Base-by-base conservation (phyloP, 208 protist genomes). In the Borovskyia barvae region DNA sequence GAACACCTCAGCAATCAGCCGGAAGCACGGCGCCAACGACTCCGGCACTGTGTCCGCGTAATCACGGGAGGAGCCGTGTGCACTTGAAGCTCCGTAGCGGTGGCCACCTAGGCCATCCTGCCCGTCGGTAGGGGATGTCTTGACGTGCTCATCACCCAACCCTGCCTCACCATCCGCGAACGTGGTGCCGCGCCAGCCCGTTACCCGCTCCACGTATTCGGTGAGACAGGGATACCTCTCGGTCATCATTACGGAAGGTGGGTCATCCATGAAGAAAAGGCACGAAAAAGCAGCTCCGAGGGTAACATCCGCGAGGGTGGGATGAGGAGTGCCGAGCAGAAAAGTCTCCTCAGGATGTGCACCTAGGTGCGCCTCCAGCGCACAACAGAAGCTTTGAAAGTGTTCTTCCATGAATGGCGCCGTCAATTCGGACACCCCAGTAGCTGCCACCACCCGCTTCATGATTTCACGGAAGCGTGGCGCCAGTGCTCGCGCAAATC, bases 281-380 rank as follows among this genome's bases (percentile, higher is more conserved):
- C 68, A 66, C 9, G 84, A 90, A 47, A 95, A 95, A 15, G 65
- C 74, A 0, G 86, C 66, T 8, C 80, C 78, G 9, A 95, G 75
- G n/a, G 76, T 75, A 25, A 92, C 90, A 42, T 95, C 90, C 1
- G 84, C 81, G 19, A 95, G 54, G 8, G 83, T 93, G 3, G 90
- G 90, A 52, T 92, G 84, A 19, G 86, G 86, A 8, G 86, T 95
- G 56, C 83, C 65, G 25, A 95, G 75, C 29, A 95, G 26, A 70
- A 85, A 93, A 29, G 42, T 12, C 22, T 68, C 45, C 12, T 70
- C 52, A 1, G 70, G 69, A 37, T 82, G 54, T 11, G 63, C 35
- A 19, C 45, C 39, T 52, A 95, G 82, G 62, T 95, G 90, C 0
- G 45, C 47, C 12, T 95, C 84, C 0, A 95, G 77, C 4, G 84